Percentiles rank a stretch among this genome's conserved stretches.
phyloP scores from a whole-genome alignment of 768 basidiomycete species.

The Tulasnella sp. region DNA sequence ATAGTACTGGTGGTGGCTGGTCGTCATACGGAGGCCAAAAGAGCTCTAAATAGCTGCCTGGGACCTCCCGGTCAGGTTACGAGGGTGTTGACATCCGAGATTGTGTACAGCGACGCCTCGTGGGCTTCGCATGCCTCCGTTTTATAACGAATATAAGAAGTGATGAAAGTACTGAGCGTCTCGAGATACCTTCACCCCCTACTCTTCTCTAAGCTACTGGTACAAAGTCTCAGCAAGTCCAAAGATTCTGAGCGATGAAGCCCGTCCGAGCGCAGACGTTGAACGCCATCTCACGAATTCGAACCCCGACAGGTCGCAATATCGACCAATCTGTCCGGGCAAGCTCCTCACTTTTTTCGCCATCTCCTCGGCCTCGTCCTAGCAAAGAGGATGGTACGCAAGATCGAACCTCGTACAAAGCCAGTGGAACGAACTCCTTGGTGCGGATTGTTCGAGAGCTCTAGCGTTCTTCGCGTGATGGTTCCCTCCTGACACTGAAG shows the following conservation, averaged over 20 bases:
- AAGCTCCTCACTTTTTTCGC: neutral
- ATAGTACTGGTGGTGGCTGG: constrained; percentile 22
- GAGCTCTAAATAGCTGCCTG: neutral
- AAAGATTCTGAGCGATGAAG: neutral
- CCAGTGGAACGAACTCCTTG: neutral
- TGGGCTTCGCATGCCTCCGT: neutral
- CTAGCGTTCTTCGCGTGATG: neutral
- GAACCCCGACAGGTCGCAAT: neutral
- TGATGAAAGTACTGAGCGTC: neutral
- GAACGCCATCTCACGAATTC: neutral
- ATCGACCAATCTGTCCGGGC: neutral
- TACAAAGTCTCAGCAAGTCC: neutral
- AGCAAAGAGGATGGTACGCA: neutral
- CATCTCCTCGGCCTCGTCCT: neutral
- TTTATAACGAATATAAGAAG: neutral
- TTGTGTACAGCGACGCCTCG: neutral
- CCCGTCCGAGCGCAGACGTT: neutral
- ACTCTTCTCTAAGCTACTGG: neutral
- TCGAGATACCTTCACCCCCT: no score
- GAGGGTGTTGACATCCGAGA: neutral
- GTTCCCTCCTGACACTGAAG: neutral
- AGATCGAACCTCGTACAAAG: neutral
- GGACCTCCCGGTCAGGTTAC: neutral
- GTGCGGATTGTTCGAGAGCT: neutral
- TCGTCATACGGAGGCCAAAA: constrained; percentile 19